Conservation (phyloP, 768 basidiomycete genomes). For the Tremella fuciformis region DNA sequence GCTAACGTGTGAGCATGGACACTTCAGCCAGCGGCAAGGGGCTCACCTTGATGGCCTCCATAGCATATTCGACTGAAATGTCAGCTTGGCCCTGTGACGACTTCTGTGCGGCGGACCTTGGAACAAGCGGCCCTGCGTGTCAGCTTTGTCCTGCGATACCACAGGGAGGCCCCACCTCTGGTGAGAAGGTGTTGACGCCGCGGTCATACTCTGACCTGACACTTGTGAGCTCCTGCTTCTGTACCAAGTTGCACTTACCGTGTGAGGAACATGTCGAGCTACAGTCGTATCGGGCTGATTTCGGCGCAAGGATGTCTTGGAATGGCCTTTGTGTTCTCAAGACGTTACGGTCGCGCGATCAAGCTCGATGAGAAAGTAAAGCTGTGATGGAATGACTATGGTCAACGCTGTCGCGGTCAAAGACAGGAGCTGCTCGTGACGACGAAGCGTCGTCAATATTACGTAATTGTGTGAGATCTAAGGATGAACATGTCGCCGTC, state of each 20-base stretch:
- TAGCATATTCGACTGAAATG: slow-evolving; percentile 89
- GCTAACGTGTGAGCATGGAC: slow-evolving; percentile 56
- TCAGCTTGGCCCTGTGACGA: background rate
- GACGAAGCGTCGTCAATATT: too few relatives aligned
- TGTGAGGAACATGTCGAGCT: slow-evolving; percentile 44
- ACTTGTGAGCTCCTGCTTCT: background rate
- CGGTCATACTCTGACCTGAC: slow-evolving; percentile 62
- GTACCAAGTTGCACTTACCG: slow-evolving; percentile 23
- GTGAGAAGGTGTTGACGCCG: slow-evolving; percentile 98
- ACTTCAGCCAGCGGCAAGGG: background rate
- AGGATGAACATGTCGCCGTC: too few relatives aligned
- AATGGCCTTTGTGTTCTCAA: too few relatives aligned
- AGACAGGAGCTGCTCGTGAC: too few relatives aligned
- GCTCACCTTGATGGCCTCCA: slow-evolving; percentile 92
- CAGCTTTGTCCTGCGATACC: slow-evolving; percentile 6
- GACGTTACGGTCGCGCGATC: too few relatives aligned
- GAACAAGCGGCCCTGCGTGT: slow-evolving; percentile 78
- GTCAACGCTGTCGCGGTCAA: too few relatives aligned
- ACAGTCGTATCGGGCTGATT: too few relatives aligned
- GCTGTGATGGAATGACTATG: too few relatives aligned
- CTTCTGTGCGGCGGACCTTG: slow-evolving; percentile 63
- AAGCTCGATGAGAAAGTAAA: too few relatives aligned
- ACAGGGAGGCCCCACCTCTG: slow-evolving; percentile 56
- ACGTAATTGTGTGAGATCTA: too few relatives aligned
- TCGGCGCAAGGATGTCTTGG: too few relatives aligned